Percentiles rank a stretch among this genome's conserved stretches.
Evolutionary conservation across 2,329 filamentous ascomycete species (phyloP).

Genomic region (Neoscytalidium dimidiatum): DNA sequence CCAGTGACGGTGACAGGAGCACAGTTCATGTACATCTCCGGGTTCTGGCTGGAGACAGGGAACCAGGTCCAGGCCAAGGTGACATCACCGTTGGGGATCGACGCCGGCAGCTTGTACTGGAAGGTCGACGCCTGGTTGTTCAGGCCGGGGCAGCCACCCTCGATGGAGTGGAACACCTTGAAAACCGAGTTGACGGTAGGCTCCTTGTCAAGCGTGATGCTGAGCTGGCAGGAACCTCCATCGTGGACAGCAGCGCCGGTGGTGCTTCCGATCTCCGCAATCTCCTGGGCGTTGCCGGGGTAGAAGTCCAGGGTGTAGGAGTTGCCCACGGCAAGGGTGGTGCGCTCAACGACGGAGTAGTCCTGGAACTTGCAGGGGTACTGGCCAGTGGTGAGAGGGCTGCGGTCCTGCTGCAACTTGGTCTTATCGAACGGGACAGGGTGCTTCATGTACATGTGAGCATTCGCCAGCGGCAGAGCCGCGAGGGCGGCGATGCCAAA

Average conservation of each 20-base stretch:
- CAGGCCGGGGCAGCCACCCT: conserved; percentile 79
- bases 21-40: conserved; percentile 98
- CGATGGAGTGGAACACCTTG: conserved; percentile 87
- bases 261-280: conserved; percentile 7
- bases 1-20: conserved; percentile 68
- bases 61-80: conserved; percentile 93
- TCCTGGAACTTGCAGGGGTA: conserved; percentile 14
- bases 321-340: conserved; percentile 55
- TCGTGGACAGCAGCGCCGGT: conserved; percentile 76
- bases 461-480: not conserved
- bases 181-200: conserved; percentile 60
- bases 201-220: conserved; percentile 67
- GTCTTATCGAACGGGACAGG: conserved; percentile 1
- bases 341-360: conserved; percentile 3
- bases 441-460: conserved; percentile 14
- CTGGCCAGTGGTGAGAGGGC: conserved; percentile 1
- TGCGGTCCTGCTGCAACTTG: conserved; percentile 3
- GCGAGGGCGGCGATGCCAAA: not conserved
- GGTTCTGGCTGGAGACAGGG: conserved; percentile 74
- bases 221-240: conserved; percentile 87
- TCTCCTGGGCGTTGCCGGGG: not conserved
- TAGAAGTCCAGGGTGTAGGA: conserved; percentile 63
- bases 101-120: conserved; percentile 69
- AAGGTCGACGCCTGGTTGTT: conserved; percentile 61
- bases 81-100: conserved; percentile 74